Percentiles rank a stretch among this genome's conserved stretches.
Evolutionary conservation across 2,329 filamentous ascomycete species (phyloP).

Genomic region (Ceratocystis alfenasii): DNA sequence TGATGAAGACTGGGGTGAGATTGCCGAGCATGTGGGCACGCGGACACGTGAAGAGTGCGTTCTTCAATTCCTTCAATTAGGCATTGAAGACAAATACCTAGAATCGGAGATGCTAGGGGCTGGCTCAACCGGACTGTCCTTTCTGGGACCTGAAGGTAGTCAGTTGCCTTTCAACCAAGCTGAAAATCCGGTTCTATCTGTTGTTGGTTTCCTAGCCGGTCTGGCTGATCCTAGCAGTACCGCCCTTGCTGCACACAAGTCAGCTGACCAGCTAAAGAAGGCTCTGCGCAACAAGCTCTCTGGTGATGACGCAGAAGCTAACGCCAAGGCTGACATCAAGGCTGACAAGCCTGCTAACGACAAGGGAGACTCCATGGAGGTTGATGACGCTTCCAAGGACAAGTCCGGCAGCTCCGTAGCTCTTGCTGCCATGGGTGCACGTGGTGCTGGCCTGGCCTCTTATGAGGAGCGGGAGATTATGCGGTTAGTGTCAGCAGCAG

Average conservation of each 20-base stretch:
- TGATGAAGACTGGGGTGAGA: constrained; percentile 90
- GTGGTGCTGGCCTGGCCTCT: constrained; percentile 76
- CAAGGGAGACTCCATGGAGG: constrained; percentile 44
- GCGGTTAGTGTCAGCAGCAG: constrained; percentile 76
- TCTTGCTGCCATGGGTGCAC: constrained; percentile 73
- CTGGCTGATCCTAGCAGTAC: constrained; percentile 83
- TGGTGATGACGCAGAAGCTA: constrained; percentile 29
- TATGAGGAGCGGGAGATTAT: constrained; percentile 97
- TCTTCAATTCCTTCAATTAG: constrained; percentile 86
- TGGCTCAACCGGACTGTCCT: constrained; percentile 45
- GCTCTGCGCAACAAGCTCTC: constrained; percentile 70
- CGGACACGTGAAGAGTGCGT: constrained; percentile 93
- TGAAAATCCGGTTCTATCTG: constrained; percentile 93
- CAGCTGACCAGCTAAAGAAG: constrained; percentile 73
- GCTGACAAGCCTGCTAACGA: constrained; percentile 38
- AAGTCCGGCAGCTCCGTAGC: constrained; percentile 59
- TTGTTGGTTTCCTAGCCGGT: constrained; percentile 85
- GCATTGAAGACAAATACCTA: constrained; percentile 95
- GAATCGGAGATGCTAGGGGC: constrained; percentile 54
- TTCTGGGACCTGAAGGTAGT: constrained; percentile 62
- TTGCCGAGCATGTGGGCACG: constrained; percentile 83
- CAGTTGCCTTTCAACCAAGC: constrained; percentile 81
- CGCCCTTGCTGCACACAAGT: constrained; percentile 78
- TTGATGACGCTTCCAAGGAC: constrained; percentile 35
- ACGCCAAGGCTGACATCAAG: background rate